Base-by-base conservation (phyloP, 2,329 filamentous ascomycete species). In the Cladosporium sp. region DNA sequence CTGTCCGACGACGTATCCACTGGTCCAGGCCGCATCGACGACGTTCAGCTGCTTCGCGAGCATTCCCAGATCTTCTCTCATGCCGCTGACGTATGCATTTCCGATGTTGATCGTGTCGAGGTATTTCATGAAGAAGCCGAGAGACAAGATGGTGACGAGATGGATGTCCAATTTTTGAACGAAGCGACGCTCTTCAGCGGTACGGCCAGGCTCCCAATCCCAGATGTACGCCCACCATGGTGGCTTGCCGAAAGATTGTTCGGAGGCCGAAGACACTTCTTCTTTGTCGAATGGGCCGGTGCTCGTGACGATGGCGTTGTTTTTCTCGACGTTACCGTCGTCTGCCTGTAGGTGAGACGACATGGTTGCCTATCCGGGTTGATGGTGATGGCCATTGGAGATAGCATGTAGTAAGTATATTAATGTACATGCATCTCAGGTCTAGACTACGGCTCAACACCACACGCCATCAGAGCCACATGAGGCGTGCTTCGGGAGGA, bases 1-100 rank as follows among this genome's bases (percentile, higher is more conserved):
- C 28, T 71, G 57, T 24, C 69, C 69, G 15, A 71, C 59, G 41
- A 70, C 70, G 68, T 89, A 89, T 7, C 87, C 87, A 0, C 86
- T 81, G 0, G 85, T 88, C 80, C 86, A 89, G 34, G 80, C 82
- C 0, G 85, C 83, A 61, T 86, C 79, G 76, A 84, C 82, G 60
- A 83, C 83, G 62, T 87, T 86, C 34, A 87, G 77, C 65, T 88
- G 77, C 68, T 87, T 87, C 1, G 80, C 79, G 55, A 83, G 81
- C 24, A 87, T 74, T 1, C 77, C 72, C 0, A 87, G 75, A 63
- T 87, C 84, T 69, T 86, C 82, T 71, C 86, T 78, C 81, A 83
- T 83, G 38, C 81, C 81, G 24, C 78, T 81, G 5, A 83, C 79
- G 67, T 80, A 83, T 8, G 81, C 79, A 73, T 81, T 82, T 67